Evolutionary conservation across 768 basidiomycete species (phyloP).

Genomic region (Pisolithus albus): DNA sequence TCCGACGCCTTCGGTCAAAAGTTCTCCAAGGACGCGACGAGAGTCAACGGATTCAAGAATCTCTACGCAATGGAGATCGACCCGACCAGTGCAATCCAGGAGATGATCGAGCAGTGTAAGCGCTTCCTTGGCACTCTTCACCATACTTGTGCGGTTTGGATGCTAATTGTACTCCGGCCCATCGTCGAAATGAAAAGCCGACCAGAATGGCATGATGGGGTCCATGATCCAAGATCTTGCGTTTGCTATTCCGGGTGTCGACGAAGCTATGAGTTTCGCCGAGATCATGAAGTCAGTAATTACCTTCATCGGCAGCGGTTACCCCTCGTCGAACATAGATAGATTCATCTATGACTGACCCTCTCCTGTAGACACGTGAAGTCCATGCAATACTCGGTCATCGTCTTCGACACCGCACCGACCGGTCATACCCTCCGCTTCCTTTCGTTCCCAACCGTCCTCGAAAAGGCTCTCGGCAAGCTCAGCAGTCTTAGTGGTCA

Average conservation of each 20-base stretch:
- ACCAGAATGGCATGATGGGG: slow-evolving; percentile 92
- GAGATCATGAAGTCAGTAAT: slow-evolving; percentile 95
- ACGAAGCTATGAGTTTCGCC: slow-evolving; percentile 99
- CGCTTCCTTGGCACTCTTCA: slow-evolving; percentile 1
- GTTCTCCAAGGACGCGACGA: slow-evolving; percentile 97
- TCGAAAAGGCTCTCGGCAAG: slow-evolving; percentile 96
- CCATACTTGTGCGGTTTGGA: not conserved
- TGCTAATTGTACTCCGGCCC: no score
- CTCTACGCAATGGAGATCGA: slow-evolving; percentile 99
- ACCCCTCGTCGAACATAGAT: not conserved
- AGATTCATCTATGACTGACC: not conserved
- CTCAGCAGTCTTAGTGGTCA: slow-evolving; percentile 88
- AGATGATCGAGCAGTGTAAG: slow-evolving; percentile 97
- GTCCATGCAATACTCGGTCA: slow-evolving; percentile 99
- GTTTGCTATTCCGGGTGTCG: slow-evolving; percentile 98
- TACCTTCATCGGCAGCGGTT: not conserved
- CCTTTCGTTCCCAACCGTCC: slow-evolving; percentile 95
- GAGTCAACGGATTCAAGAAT: slow-evolving; percentile 96
- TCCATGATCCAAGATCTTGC: slow-evolving; percentile 99
- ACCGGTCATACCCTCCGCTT: slow-evolving; percentile 98
- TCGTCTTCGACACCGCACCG: slow-evolving; percentile 98
- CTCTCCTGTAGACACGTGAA: slow-evolving; percentile 77
- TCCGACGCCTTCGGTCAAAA: slow-evolving; percentile 99
- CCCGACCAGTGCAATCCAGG: slow-evolving; percentile 94
- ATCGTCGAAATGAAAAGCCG: slow-evolving; percentile 39